Evolutionary conservation across 768 basidiomycete species (phyloP), one percentile per base, ranked within the genome.

Genomic region (Mycena maculata): DNA sequence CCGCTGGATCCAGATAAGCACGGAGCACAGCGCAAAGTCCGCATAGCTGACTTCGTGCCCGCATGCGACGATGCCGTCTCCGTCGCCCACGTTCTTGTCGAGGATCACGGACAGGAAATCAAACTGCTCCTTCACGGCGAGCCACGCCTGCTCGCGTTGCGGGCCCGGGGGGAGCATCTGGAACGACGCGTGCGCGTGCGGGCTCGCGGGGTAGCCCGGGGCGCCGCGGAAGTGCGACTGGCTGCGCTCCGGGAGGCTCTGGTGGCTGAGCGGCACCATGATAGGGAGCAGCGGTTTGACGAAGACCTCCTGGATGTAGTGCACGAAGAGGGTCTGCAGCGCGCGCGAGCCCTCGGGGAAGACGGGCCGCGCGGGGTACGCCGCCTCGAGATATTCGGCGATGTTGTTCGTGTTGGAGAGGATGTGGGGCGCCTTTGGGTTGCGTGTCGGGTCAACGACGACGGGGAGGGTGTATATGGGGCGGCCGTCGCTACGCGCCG

Each of bases 261-360:
- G 87, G 66, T 92, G 88, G 65, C 86, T 89, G 42, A 91, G 76
- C 2, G 92, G 92, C 0, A 92, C 80, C 85, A 92, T 87, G 72
- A 93, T 89, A 5, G 87, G 86, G 23, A 92, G 81, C n/a, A 93
- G 83, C 0, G 90, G 90, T 71, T 88, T 87, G 16, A 83, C 83
- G 71, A 93, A 87, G 8, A 88, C 81, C 38, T 92, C 88, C 66
- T 90, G 85, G 63, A 93, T 81, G 76, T 88, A 89, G 73, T 92
- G 88, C 5, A 90, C 90, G 73, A 92, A 92, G 38, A 91, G 81
- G 9, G 85, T 80, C 65, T 93, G 91, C 38, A 92, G 76, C 0
- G 91, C 90, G 13, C 88, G 85, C 0, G 90, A 85, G n/a, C 90
- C 91, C 31, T 89, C 88, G 0, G 92, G 92, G 68, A 91, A 88